phyloP scores from a whole-genome alignment of 2,329 filamentous ascomycete genomes.

The Botryosphaeria dothidea region DNA sequence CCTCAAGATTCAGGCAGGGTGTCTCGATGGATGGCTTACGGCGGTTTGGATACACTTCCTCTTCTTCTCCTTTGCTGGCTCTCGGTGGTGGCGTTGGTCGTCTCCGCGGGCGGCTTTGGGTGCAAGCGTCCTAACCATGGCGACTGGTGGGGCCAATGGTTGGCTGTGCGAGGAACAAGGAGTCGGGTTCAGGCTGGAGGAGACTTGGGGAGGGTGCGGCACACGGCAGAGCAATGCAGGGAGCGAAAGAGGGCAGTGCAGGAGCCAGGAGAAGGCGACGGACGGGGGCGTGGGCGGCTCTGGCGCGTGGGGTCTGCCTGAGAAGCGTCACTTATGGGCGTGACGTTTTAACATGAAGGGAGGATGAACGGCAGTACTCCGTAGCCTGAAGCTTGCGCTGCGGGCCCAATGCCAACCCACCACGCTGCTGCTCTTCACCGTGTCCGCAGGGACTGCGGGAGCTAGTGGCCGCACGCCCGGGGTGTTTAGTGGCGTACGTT shows the following conservation, averaged over 20 bases:
- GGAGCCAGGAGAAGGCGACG: not conserved
- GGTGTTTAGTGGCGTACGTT: not conserved
- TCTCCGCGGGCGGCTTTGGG: conserved; percentile 3
- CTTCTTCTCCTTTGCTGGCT: conserved; percentile 1
- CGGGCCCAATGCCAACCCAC: not conserved
- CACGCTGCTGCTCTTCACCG: not conserved
- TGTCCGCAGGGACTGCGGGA: not conserved
- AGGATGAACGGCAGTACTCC: not conserved
- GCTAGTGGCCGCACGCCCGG: not conserved
- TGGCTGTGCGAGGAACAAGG: not conserved
- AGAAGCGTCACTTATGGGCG: not conserved
- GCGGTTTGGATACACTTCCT: conserved; percentile 6
- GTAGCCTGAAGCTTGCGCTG: not conserved
- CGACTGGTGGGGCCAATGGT: not conserved
- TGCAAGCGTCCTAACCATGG: not conserved
- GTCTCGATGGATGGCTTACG: not conserved
- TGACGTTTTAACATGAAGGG: not conserved
- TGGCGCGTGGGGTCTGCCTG: not conserved
- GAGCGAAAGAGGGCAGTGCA: not conserved
- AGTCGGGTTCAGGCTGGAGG: not conserved
- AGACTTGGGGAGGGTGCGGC: not conserved
- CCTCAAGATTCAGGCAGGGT: not conserved
- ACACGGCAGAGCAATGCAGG: not conserved
- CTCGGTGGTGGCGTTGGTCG: not conserved
- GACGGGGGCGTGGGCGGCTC: not conserved